Base-by-base conservation (phyloP, 2,329 filamentous ascomycete species). In the Fusarium phyllophilum region DNA sequence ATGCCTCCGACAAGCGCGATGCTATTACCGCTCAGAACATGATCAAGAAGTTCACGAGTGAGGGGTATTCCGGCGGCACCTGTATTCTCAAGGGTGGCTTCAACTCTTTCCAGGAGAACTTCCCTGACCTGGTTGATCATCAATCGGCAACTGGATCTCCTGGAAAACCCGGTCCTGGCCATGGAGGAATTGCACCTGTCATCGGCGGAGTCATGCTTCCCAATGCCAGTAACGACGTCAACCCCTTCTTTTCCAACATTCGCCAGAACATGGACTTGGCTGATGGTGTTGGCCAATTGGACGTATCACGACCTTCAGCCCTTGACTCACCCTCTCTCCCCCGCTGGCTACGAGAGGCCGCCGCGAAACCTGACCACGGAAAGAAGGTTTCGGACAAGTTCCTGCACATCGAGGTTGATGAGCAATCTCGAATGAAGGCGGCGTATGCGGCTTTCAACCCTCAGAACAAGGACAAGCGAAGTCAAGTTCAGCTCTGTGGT, bases 181-280 rank as follows among this genome's bases (percentile, higher is more conserved):
- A 78, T 22, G 82, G 81, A 10, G 84, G 82, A 17, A 81, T 94
- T 44, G 83, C 83, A 1, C 93, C 94, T 3, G 93, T 97, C n/a
- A 93, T 95, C 66, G 96, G 96, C 66, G 96, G 96, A 12, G 97
- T 97, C 72, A 89, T 90, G 67, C 90, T 98, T 81, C 96, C 96
- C 3, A 85, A 85, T 44, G 87, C 89, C 1, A 88, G 90, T 73
- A 91, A 90, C 68, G 89, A 90, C 2, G 88, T 91, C 1, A 97
- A 97, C 77, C 95, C 96, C 0, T 98, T 99, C 84, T 98, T 98
- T 81, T 91, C 91, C 70, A 98, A 98, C 74, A 98, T 99, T 77
- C 91, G 96, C 48, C 96, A 98, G 81, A 97, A 98, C 73, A 96
- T 97, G 90, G 96, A 98, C 79, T 86, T 99, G 24, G 92, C 97